A percentile compares a stretch with the other conserved stretches of the same genome.
These are phyloP conservation scores for Elsinoe batatas DNA, from an alignment of 2,329 filamentous ascomycete genomes.

Conservation along the genomic window DNA sequence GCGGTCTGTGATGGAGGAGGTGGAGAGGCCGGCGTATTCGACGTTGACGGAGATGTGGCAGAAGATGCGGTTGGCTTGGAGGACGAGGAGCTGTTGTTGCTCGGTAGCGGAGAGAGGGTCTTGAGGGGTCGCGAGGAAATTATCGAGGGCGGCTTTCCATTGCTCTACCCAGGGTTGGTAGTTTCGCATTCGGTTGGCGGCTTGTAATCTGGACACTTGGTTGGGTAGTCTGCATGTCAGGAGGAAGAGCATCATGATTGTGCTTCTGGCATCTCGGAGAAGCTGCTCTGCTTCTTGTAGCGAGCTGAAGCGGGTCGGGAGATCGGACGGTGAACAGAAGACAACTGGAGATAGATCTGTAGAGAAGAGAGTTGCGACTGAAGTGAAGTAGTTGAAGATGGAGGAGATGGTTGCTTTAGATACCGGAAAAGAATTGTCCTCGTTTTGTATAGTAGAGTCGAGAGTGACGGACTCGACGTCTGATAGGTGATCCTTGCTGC, in stretches of 20 bases:
- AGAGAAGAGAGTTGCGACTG: background rate
- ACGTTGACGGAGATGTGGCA: constrained; percentile 1
- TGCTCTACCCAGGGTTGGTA: background rate
- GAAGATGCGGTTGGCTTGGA: background rate
- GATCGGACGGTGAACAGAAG: background rate
- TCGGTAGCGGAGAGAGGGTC: background rate
- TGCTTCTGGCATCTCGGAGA: background rate
- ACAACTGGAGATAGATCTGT: background rate
- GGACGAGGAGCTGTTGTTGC: background rate
- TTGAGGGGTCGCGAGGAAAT: background rate
- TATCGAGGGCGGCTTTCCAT: background rate
- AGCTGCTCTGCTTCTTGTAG: background rate
- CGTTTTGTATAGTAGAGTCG: background rate
- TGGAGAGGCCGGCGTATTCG: constrained; percentile 5
- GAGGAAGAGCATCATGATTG: background rate
- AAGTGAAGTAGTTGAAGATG: constrained; percentile 5
- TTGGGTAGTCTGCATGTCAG: background rate
- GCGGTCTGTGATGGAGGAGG: background rate
- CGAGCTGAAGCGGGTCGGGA: background rate
- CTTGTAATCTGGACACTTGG: background rate
- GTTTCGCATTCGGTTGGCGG: constrained; percentile 2
- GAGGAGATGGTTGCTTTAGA: background rate
- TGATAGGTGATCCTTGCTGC: background rate
- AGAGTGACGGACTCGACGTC: background rate
- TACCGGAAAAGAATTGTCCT: background rate